A percentile compares a stretch with the other conserved stretches of the same genome.
These are phyloP conservation scores for Cyberlindnera xylosilytica DNA, from an alignment of 805 yeast genomes.

Conservation along the genomic window DNA sequence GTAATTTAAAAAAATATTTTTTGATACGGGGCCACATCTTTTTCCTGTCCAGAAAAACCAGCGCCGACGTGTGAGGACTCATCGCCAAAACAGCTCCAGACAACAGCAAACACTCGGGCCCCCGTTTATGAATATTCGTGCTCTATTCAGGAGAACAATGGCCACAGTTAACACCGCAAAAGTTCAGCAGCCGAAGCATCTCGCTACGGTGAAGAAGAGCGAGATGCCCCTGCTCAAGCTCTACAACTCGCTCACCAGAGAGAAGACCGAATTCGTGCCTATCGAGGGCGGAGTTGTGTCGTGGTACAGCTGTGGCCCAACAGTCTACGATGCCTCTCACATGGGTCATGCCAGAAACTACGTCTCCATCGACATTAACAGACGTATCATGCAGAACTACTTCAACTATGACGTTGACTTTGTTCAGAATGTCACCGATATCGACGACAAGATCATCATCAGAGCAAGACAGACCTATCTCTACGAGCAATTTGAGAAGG, in stretches of 20 bases:
- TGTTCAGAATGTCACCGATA: constrained; percentile 97
- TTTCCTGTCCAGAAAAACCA: background rate
- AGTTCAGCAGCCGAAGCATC: constrained; percentile 46
- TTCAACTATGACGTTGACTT: constrained; percentile 86
- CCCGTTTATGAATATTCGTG: constrained; percentile 8
- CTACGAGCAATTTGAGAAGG: constrained; percentile 55
- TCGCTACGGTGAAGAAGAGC: constrained; percentile 8
- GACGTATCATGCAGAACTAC: constrained; percentile 85
- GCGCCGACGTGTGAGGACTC: background rate
- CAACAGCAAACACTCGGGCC: background rate
- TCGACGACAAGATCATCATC: constrained; percentile 93
- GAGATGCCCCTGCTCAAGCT: constrained; percentile 50
- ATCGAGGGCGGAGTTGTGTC: constrained; percentile 59
- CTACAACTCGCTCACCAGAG: constrained; percentile 80
- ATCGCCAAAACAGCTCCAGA: background rate
- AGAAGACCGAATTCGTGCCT: constrained; percentile 79
- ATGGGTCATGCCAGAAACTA: constrained; percentile 99
- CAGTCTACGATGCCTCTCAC: constrained; percentile 93
- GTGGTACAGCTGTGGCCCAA: constrained; percentile 99
- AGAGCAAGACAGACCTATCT: constrained; percentile 89
- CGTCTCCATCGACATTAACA: constrained; percentile 88
- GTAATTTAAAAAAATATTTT: background rate
- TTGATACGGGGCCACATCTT: too few relatives aligned
- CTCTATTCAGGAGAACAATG: constrained; percentile 20
- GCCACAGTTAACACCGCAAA: constrained; percentile 28